Conservation (phyloP, 257 asterid genomes). For the Paraleonurus japonicus region DNA sequence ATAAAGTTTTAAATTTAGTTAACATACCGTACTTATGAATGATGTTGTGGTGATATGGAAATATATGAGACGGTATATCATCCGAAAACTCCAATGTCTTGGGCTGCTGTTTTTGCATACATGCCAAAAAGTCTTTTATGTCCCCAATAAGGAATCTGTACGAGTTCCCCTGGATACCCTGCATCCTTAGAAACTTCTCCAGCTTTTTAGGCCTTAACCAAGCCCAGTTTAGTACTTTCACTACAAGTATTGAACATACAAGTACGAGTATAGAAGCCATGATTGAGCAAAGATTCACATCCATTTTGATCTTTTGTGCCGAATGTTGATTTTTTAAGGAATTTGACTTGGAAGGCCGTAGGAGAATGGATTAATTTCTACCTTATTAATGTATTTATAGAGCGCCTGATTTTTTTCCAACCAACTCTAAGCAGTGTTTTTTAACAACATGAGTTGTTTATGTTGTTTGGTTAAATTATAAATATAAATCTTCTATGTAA, state of each 20-base stretch:
- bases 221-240: conserved; percentile 20
- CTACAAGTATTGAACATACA: neutral
- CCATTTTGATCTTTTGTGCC: too few species aligned
- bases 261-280: conserved; percentile 4
- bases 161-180: conserved; percentile 32
- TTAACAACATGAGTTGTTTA: too few species aligned
- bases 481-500: too few species aligned
- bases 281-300: conserved; percentile 1
- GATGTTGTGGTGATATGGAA: conserved; percentile 19
- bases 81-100: conserved; percentile 14
- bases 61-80: conserved; percentile 16
- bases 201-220: conserved; percentile 28
- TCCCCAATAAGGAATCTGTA: conserved; percentile 28
- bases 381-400: too few species aligned
- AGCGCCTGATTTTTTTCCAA: too few species aligned
- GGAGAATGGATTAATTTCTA: too few species aligned
- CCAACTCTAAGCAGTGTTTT: too few species aligned
- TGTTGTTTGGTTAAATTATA: too few species aligned
- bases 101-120: conserved; percentile 10
- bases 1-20: too few species aligned
- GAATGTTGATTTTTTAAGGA: too few species aligned
- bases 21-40: conserved; percentile 24
- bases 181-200: conserved; percentile 24
- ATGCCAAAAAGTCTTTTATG: conserved; percentile 5
- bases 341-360: too few species aligned